Base-by-base conservation (phyloP, 495 filamentous ascomycete genomes). In the Penicillium simplicissimum region DNA sequence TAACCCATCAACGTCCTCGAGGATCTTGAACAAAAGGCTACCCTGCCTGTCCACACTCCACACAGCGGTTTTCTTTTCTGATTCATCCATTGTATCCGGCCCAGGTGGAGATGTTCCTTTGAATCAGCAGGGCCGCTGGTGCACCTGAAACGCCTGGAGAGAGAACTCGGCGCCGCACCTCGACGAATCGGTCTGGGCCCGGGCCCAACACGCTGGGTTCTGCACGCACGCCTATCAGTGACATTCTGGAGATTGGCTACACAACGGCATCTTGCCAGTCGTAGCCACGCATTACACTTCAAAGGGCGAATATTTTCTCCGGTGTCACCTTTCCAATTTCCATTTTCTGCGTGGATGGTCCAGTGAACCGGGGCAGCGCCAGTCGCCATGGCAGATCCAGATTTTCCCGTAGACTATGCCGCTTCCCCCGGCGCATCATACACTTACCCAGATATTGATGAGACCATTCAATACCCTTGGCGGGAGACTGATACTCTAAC, bases 371-470 rank as follows among this genome's bases (percentile, higher is more conserved):
- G 48, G 11, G 10, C 13, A 31, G 23, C 33, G 13, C 58, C 23
- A n/a, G 17, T 60, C 45, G 21, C 33, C 58, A 71, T 72, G 69
- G 62, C 40, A 45, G 63, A 62, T 37, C 57, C 48, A 2, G 65
- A 67, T 40, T 61, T 65, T 33, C 62, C 65, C 6, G 51, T 64
- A 45, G 66, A 67, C 15, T 59, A 57, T 28, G 54, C 35, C 9
- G 52, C 60, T 45, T 59, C 64, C 10, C 19, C 49, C 1, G 70
- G 71, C 60, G 71, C 69, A 14, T 4, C 47, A 28, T 65, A 63
- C 43, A 55, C 34, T 25, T 80, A 80, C 55, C 75, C 77, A 4
- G 75, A 76, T 58, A 72, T 77, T 57, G 71, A 77, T 60, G 76
- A 77, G 51, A 63, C 64, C 7, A 42, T 73, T 8, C 71, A 73